A percentile compares a stretch with the other conserved stretches of the same genome.
Evolutionary conservation across 1,284 basidiomycete species (phyloP).

Genomic region (Malassezia obtusa): DNA sequence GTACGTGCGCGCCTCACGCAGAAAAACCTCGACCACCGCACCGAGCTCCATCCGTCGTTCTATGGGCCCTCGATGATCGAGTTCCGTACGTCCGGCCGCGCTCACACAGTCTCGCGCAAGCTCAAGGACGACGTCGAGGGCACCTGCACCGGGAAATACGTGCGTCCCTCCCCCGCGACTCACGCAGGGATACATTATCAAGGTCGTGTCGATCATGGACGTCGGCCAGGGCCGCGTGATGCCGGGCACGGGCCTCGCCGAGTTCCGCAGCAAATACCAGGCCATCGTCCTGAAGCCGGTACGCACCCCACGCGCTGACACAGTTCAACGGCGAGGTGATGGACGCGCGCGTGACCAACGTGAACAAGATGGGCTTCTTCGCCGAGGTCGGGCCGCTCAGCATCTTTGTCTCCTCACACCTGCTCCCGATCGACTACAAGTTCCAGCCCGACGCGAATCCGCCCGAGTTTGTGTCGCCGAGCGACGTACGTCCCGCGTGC

Average conservation of each 20-base stretch:
- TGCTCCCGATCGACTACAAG: conserved; percentile 56
- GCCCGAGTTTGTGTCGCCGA: conserved; percentile 37
- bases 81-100: conserved; percentile 52
- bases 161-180: conserved; percentile 40
- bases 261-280: conserved; percentile 56
- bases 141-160: conserved; percentile 87
- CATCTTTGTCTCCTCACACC: conserved; percentile 68
- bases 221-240: conserved; percentile 59
- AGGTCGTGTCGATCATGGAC: conserved; percentile 61
- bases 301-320: conserved; percentile 15
- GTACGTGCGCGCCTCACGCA: conserved; percentile 10
- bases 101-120: conserved; percentile 61
- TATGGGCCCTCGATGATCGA: conserved; percentile 91
- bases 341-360: conserved; percentile 88
- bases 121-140: conserved; percentile 94
- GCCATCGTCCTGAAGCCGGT: conserved; percentile 45
- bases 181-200: conserved; percentile 68
- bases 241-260: conserved; percentile 82
- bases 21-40: conserved; percentile 87
- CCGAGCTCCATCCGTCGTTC: conserved; percentile 91
- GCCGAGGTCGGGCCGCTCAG: conserved; percentile 75
- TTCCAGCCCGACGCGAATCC: conserved; percentile 46
- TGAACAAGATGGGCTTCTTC: conserved; percentile 98
- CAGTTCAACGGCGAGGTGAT: conserved; percentile 98
- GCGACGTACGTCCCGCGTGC: conserved; percentile 18